These are phyloP conservation scores for Capsella rubella DNA, from an alignment of 441 rosid genomes.

Conservation along the genomic window DNA sequence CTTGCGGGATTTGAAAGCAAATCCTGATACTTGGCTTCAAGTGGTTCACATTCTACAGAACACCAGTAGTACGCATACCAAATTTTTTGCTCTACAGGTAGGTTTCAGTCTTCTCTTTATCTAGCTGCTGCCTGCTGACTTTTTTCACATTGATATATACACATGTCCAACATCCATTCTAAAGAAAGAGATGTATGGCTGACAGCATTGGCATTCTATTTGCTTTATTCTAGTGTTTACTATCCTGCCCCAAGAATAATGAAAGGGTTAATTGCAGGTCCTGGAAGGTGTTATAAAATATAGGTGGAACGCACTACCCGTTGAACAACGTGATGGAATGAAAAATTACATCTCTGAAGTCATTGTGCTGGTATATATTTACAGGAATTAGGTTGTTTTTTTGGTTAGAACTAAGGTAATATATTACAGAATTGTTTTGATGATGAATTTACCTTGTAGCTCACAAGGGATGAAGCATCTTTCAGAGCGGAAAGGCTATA, in stretches of 20 bases:
- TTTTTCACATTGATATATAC: background rate
- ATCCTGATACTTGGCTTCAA: slow-evolving; percentile 99
- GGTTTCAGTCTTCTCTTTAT: slow-evolving; percentile 33
- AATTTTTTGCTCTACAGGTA: slow-evolving; percentile 97
- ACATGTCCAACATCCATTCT: too few relatives aligned
- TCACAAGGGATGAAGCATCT: slow-evolving; percentile 88
- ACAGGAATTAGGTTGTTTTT: background rate
- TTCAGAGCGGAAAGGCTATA: slow-evolving; percentile 89
- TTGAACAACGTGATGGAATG: slow-evolving; percentile 99
- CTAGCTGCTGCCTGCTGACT: too few relatives aligned
- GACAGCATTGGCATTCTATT: slow-evolving; percentile 1
- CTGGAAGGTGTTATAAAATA: slow-evolving; percentile 98
- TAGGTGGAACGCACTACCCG: slow-evolving; percentile 98
- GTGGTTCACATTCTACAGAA: slow-evolving; percentile 92
- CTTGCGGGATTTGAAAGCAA: slow-evolving; percentile 93
- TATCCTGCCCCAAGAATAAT: slow-evolving; percentile 10
- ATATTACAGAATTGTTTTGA: slow-evolving; percentile 17
- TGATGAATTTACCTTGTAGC: slow-evolving; percentile 53
- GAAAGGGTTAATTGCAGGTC: slow-evolving; percentile 59
- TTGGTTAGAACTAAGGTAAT: background rate
- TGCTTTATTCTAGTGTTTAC: slow-evolving; percentile 15
- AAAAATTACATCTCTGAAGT: slow-evolving; percentile 99
- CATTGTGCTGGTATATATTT: slow-evolving; percentile 86
- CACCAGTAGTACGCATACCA: slow-evolving; percentile 86
- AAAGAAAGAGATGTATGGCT: slow-evolving; percentile 4